A percentile compares a stretch with the other conserved stretches of the same genome.
These are phyloP conservation scores for Sanghuangporus baumii DNA, from an alignment of 1,284 basidiomycete species.

Conservation along the genomic window DNA sequence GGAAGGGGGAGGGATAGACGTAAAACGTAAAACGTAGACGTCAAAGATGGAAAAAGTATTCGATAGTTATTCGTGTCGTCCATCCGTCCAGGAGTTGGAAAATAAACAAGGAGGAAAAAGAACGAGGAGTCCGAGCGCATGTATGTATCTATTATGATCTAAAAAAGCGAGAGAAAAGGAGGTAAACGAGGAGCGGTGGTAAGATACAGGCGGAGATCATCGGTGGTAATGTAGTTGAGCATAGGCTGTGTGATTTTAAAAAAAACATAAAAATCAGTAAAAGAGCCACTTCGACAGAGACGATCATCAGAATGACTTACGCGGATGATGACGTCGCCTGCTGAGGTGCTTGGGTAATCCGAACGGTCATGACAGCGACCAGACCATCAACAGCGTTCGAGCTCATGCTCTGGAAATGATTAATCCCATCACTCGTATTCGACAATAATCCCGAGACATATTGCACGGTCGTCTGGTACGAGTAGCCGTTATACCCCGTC, in stretches of 20 bases:
- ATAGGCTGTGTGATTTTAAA: not conserved
- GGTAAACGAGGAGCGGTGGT: constrained; percentile 6
- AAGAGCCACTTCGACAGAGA: not conserved
- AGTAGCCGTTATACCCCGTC: constrained; percentile 55
- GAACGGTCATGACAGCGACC: constrained; percentile 77
- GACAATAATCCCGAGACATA: constrained; percentile 66
- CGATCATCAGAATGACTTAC: not conserved
- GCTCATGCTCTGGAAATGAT: constrained; percentile 66
- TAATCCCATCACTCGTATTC: constrained; percentile 71
- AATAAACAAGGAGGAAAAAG: not conserved
- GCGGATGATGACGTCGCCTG: constrained; percentile 8
- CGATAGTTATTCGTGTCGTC: not conserved
- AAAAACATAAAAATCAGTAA: not conserved
- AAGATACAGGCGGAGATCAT: not conserved
- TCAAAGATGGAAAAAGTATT: no score
- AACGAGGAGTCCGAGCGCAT: not conserved
- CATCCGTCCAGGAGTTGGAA: not conserved
- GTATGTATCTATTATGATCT: constrained; percentile 1
- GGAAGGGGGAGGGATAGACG: not conserved
- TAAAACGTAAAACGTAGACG: no score
- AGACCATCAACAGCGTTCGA: constrained; percentile 78
- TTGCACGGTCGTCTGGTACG: constrained; percentile 61
- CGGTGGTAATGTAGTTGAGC: not conserved
- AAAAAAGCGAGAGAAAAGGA: not conserved
- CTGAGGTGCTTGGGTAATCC: constrained; percentile 38